Base-by-base conservation (phyloP, 2,329 filamentous ascomycete species). In the Trichoderma pleuroti region DNA sequence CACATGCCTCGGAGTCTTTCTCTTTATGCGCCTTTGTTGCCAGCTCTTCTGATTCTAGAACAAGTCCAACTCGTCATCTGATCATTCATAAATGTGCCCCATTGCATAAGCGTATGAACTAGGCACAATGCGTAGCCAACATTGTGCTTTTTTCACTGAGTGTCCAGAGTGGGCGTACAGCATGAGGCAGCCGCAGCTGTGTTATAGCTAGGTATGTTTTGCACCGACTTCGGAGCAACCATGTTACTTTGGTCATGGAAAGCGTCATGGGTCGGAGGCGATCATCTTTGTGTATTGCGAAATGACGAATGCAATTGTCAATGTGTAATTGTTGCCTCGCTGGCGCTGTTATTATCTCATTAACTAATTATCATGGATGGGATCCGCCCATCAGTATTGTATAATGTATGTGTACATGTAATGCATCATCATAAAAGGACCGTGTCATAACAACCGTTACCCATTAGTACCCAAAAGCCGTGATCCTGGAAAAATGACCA, bases 261-360 rank as follows among this genome's bases (percentile, higher is more conserved):
- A 42, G 14, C 24, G 34, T 26, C 34, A 46, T 26, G 18, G 21
- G 8, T 14, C 2, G 26, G 9, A 28, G 11, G n/a, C 21, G 30
- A 21, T 16, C 16, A 49, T 49, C 24, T 8, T 42, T 56, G 24
- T 60, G 24, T 28, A 8, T 21, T 66, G 63, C 49, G 9, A 32
- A 11, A 66, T 21, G 42, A 28, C 49, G 16, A 39, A n/a, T 26
- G 28, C 16, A n/a, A 57, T 21, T 28, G 52, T 49, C 16, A 36
- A 60, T 42, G 10, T n/a, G n/a, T 49, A 14, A 24, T 12, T 46
- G 34, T 67, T 61, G 65, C 65, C 65, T 68, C 65, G 65, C 36
- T 68, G 65, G 65, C 65, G 65, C 65, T 49, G 56, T 68, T 56
- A 60, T 60, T 59, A 59, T 68, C 12, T 39, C 56, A 68, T 68